Base-by-base conservation (phyloP, 2,329 filamentous ascomycete species). In the Phoma sp. region DNA sequence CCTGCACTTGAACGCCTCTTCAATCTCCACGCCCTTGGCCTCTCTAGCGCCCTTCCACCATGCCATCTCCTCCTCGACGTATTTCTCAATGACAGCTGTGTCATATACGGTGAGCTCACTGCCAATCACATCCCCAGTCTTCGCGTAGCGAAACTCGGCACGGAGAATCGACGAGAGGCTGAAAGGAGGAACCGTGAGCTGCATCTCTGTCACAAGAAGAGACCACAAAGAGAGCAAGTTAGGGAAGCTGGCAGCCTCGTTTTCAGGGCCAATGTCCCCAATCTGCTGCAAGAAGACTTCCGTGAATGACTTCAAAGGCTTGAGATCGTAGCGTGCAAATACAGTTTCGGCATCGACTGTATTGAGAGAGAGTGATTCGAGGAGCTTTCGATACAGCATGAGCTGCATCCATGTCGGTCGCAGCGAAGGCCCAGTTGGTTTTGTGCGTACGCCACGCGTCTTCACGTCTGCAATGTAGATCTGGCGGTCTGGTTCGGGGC, bases 401-500 rank as follows among this genome's bases (percentile, higher is more conserved):
- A 98, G 81, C 71, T 99, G 95, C 57, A 97, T 88, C 64, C 88
- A 86, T 0, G 92, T 91, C 0, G 91, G 91, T 10, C 89, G 85
- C 39, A 91, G 81, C 0, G 87, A 84, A 0, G 85, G 79, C 21
- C 86, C 85, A 1, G 84, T 81, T 1, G 92, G 91, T 2, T 91
- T 70, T 2, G 81, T 83, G n/a, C 77, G 79, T 4, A 83, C 85
- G 1, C 81, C 82, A 17, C 93, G 85, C 0, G 94, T 98, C 75
- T 99, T 99, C 61, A 96, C 86, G 65, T 99, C 95, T 0, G 87
- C 88, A 43, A 99, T 79, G 73, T 96, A 97, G n/a, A 89, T 75
- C 49, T 78, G 70, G 49, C 68, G 74, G 36, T 72, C 61, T 4
- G 55, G 38, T 6, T 53, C 41, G 9, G 56, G 21, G 12, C 39